Conservation (phyloP, 192 early-diverging fungal species). For the Mortierella hygrophila region DNA sequence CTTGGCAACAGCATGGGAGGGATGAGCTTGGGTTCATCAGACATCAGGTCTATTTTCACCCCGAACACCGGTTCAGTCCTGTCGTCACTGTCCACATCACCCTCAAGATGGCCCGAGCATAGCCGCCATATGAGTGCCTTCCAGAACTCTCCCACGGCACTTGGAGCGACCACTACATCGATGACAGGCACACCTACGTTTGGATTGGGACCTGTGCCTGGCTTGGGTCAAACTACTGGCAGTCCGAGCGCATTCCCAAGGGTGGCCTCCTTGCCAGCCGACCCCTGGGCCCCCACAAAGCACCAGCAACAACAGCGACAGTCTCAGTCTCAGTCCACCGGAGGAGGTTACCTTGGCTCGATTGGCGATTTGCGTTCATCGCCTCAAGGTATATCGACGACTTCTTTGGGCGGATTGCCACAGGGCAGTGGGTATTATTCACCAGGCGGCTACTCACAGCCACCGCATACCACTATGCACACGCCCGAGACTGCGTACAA, state of each 20-base stretch:
- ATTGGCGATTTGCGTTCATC: conserved; percentile 40
- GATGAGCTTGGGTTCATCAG: conserved; percentile 2
- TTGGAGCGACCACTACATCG: background rate
- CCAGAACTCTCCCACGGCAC: conserved; percentile 10
- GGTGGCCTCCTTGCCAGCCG: conserved; percentile 19
- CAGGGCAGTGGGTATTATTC: conserved; percentile 32
- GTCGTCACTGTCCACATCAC: conserved; percentile 18
- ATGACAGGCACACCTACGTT: conserved; percentile 2
- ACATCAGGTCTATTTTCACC: conserved; percentile 32
- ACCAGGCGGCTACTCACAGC: conserved; percentile 20
- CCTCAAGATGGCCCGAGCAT: conserved; percentile 46
- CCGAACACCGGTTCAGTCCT: conserved; percentile 1
- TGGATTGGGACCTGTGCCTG: conserved; percentile 10
- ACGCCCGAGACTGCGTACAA: conserved; percentile 18
- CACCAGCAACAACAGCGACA: conserved; percentile 29
- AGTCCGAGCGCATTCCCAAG: conserved; percentile 14
- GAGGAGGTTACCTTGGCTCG: conserved; percentile 16
- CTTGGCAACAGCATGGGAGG: background rate
- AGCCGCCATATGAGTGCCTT: conserved; percentile 23
- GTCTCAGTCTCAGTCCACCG: conserved; percentile 11
- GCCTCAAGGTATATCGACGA: conserved; percentile 2
- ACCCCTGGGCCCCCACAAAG: conserved; percentile 35
- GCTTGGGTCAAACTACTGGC: conserved; percentile 12
- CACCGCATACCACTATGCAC: conserved; percentile 17
- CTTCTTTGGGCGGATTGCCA: background rate